phyloP scores from a whole-genome alignment of 2,329 filamentous ascomycete genomes.

The Sordariomycetes sp. region DNA sequence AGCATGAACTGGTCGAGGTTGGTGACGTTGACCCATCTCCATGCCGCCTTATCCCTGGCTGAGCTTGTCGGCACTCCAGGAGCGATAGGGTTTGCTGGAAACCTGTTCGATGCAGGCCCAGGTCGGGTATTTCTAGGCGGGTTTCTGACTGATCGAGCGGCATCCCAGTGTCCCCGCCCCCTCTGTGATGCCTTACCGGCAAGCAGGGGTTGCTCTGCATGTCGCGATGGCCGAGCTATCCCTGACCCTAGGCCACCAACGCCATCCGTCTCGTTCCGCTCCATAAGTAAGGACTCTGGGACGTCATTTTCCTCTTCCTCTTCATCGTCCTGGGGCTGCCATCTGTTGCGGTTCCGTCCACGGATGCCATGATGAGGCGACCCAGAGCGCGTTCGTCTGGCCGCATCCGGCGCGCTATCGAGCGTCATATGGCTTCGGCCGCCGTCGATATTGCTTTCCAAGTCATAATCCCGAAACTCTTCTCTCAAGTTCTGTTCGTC shows the following conservation, averaged over 20 bases:
- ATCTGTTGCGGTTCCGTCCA: background rate
- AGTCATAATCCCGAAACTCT: constrained; percentile 37
- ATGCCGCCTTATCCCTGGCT: constrained; percentile 69
- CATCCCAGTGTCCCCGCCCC: background rate
- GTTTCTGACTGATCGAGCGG: background rate
- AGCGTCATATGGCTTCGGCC: constrained; percentile 35
- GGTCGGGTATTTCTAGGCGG: constrained; percentile 6
- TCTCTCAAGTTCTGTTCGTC: constrained; percentile 45
- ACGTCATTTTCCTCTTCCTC: constrained; percentile 47
- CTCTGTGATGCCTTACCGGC: background rate
- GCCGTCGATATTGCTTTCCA: constrained; percentile 29
- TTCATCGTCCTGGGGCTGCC: background rate
- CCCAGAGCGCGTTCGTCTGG: background rate
- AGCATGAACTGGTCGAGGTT: constrained; percentile 82
- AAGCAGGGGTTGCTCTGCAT: background rate
- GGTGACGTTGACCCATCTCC: constrained; percentile 85
- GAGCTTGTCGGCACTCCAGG: constrained; percentile 19
- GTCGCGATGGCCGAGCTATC: background rate
- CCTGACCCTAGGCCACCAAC: background rate
- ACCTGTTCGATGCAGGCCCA: constrained; percentile 13
- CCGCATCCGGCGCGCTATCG: constrained; percentile 19
- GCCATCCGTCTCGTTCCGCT: constrained; percentile 16
- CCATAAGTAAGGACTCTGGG: constrained; percentile 51
- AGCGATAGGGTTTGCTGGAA: constrained; percentile 16
- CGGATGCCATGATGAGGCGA: background rate